Evolutionary conservation across 306 rosid genomes (phyloP), one percentile per base, ranked within the genome.

Genomic region (Psophocarpus tetragonolobus): DNA sequence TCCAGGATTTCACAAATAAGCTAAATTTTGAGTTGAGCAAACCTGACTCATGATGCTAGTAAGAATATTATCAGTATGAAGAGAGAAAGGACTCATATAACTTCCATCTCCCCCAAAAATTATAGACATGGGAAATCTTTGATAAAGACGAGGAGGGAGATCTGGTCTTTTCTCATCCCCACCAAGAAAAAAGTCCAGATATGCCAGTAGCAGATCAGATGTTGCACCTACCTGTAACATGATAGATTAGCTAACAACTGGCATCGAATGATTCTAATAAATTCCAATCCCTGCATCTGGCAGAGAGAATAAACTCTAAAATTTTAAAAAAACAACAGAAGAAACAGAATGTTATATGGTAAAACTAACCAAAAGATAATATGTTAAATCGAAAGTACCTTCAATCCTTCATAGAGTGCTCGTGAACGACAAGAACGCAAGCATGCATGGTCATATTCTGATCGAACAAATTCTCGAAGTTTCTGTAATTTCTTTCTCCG

Each of bases 351-450:
- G 20, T 60, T 18, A 10, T 60, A 48, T 36, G 73, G 20, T 57
- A 32, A 24, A 78, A 62, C 17, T n/a, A 36, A 47, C 26, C 29
- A 20, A 17, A 26, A 0, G 7, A 54, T n/a, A n/a, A n/a, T n/a
- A n/a, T n/a, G 64, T 65, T 33, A 65, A 71, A 72, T 71, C 23
- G 48, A 14, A 50, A 69, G 32, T 72, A 94, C 98, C 98, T 96
- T 96, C 51, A 96, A 89, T 64, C 99, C 99, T 84, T 96, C 98
- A 81, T 96, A 96, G n/a, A 96, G 93, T 30, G 99, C 99, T 63
- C 99, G 96, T 15, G 99, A 96, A 66, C 98, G 97, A 77, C 99
- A 96, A 76, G 99, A 96, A 35, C 90, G 87, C 74, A 96, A 77
- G 82, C 99, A 96, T 81, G 97, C 88, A 81, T 96, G 99, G 70